These are phyloP conservation scores for Staphylotrichum longicolle DNA, from an alignment of 495 filamentous ascomycete genomes.

Conservation along the genomic window DNA sequence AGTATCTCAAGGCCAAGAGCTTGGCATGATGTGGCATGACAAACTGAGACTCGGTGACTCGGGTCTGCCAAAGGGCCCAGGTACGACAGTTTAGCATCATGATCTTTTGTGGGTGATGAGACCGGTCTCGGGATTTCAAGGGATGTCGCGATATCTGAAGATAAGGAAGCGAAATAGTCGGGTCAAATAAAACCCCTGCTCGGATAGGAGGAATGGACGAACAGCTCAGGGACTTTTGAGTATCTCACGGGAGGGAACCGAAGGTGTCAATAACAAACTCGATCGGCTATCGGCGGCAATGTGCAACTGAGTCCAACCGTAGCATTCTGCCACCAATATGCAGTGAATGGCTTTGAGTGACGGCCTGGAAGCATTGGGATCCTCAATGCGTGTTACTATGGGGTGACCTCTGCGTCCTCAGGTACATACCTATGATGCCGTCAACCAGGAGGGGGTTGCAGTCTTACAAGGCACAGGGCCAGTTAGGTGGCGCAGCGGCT, in stretches of 20 bases:
- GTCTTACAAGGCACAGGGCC: not conserved
- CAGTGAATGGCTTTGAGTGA: not conserved
- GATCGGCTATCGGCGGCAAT: slow-evolving; percentile 5
- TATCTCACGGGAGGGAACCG: no score
- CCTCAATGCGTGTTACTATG: not conserved
- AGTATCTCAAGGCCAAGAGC: not conserved
- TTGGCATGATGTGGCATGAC: not conserved
- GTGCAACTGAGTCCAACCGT: no score
- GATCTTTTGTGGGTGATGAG: not conserved
- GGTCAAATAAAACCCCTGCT: no score
- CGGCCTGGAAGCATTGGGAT: not conserved
- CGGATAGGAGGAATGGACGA: not conserved
- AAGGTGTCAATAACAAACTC: not conserved
- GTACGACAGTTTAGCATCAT: not conserved
- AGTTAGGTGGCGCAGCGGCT: slow-evolving; percentile 3
- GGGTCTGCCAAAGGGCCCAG: no score
- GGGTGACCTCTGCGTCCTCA: not conserved
- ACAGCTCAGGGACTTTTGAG: not conserved
- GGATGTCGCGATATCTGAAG: not conserved
- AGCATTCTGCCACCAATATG: no score
- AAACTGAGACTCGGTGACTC: no score
- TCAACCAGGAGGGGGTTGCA: not conserved
- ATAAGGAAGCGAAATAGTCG: not conserved
- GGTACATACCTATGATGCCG: not conserved
- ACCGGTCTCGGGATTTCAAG: not conserved